phyloP scores from a whole-genome alignment of 2,329 filamentous ascomycete genomes.

The Cadophora sp. region DNA sequence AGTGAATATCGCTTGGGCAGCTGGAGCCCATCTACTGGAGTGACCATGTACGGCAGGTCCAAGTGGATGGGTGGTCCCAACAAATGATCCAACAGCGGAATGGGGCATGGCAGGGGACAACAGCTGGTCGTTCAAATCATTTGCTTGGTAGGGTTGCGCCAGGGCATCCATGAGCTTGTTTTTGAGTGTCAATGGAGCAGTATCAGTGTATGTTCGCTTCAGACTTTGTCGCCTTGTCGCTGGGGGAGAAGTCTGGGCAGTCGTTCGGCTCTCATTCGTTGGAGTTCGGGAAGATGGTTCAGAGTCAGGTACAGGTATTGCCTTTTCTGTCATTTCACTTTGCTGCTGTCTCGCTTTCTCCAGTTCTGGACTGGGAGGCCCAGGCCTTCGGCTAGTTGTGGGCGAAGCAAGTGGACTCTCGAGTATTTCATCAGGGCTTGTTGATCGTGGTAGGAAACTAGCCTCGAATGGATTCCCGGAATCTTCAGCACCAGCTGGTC shows the following conservation, averaged over 20 bases:
- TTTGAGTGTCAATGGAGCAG: slow-evolving; percentile 75
- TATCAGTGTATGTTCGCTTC: slow-evolving; percentile 89
- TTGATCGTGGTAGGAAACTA: slow-evolving; percentile 68
- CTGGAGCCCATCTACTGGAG: slow-evolving; percentile 87
- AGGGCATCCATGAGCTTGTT: slow-evolving; percentile 85
- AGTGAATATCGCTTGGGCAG: slow-evolving; percentile 95
- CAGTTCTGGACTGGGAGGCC: slow-evolving; percentile 18
- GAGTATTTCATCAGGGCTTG: slow-evolving; percentile 58
- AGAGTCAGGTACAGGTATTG: slow-evolving; percentile 45
- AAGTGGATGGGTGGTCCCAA: slow-evolving; percentile 44
- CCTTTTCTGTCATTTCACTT: slow-evolving; percentile 32
- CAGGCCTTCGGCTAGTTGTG: slow-evolving; percentile 30
- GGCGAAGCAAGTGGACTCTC: slow-evolving; percentile 40
- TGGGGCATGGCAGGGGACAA: slow-evolving; percentile 54
- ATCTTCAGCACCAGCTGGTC: slow-evolving; percentile 73
- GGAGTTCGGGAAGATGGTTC: slow-evolving; percentile 59
- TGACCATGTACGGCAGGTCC: slow-evolving; percentile 79
- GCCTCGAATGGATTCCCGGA: slow-evolving; percentile 84
- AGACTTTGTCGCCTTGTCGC: slow-evolving; percentile 69
- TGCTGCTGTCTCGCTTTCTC: slow-evolving; percentile 29
- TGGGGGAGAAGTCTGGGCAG: slow-evolving; percentile 60
- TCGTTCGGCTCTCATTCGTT: slow-evolving; percentile 62
- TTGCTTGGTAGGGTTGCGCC: slow-evolving; percentile 70
- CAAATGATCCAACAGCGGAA: slow-evolving; percentile 42
- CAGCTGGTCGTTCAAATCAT: slow-evolving; percentile 39